phyloP scores from a whole-genome alignment of 305 asterid species.

The Plantago coronopus region DNA sequence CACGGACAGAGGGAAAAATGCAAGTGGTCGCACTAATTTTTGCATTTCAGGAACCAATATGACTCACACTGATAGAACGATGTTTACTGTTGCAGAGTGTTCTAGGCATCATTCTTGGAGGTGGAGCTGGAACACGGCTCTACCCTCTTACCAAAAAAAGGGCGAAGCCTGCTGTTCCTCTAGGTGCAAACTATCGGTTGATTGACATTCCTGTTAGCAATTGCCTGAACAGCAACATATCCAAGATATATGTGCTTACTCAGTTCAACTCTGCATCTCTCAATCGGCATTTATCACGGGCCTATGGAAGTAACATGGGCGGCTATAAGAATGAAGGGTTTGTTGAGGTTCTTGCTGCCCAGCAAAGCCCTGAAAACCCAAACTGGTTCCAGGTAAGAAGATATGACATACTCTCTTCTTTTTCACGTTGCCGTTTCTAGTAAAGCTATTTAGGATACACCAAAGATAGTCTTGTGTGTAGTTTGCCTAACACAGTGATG shows the following conservation, averaged over 20 bases:
- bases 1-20: too few relatives aligned
- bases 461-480: too few relatives aligned
- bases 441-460: too few relatives aligned
- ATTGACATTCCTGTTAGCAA: conserved; percentile 97
- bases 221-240: conserved; percentile 83
- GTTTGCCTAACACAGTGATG: too few relatives aligned
- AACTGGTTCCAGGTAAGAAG: conserved; percentile 66
- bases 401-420: conserved; percentile 6
- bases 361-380: conserved; percentile 79
- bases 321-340: conserved; percentile 66
- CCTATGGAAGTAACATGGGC: conserved; percentile 83
- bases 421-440: not conserved
- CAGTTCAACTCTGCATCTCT: conserved; percentile 96
- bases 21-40: too few relatives aligned
- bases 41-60: too few relatives aligned
- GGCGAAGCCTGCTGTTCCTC: conserved; percentile 96
- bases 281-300: conserved; percentile 91
- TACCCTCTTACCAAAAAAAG: conserved; percentile 91
- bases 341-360: conserved; percentile 98
- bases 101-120: conserved; percentile 88
- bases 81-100: conserved; percentile 59
- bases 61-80: not conserved
- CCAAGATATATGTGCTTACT: conserved; percentile 89
- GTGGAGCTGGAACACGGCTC: conserved; percentile 96
- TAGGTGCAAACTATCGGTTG: conserved; percentile 86